Percentiles rank a stretch among this genome's conserved stretches.
Conservation (phyloP, 2,329 filamentous ascomycete genomes). For the Dothideomycetes sp. region DNA sequence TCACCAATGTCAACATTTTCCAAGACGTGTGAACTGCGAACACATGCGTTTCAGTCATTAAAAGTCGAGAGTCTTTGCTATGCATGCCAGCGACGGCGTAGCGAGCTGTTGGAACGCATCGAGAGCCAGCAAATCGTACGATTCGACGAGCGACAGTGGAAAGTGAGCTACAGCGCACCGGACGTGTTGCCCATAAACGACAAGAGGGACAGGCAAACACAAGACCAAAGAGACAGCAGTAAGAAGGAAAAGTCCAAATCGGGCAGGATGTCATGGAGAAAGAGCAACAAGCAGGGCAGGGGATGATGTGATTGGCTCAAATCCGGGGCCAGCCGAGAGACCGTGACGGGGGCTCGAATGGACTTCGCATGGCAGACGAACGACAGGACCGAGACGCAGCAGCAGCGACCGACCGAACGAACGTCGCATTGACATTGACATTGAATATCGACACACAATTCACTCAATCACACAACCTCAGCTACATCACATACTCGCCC, state of each 20-base stretch:
- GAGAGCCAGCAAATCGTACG: slow-evolving; percentile 23
- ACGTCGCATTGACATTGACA: not conserved
- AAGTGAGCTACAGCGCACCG: slow-evolving; percentile 30
- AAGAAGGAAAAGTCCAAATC: slow-evolving; percentile 11
- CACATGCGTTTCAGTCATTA: slow-evolving; percentile 30
- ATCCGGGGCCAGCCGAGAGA: not conserved
- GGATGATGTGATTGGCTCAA: slow-evolving; percentile 5
- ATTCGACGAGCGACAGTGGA: slow-evolving; percentile 34
- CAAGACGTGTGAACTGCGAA: slow-evolving; percentile 21
- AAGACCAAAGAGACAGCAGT: no score
- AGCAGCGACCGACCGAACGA: no score
- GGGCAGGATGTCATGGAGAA: slow-evolving; percentile 17
- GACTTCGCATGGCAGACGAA: not conserved
- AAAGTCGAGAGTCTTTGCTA: slow-evolving; percentile 27
- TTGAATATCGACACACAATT: not conserved
- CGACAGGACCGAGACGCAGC: not conserved
- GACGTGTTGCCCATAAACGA: slow-evolving; percentile 19
- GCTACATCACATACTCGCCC: not conserved
- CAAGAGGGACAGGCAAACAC: slow-evolving; percentile 13
- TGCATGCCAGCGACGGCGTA: slow-evolving; percentile 23
- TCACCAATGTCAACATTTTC: slow-evolving; percentile 18
- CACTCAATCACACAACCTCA: not conserved
- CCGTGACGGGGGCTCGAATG: no score
- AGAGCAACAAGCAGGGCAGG: slow-evolving; percentile 13
- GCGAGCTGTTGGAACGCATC: slow-evolving; percentile 21